phyloP scores from a whole-genome alignment of 805 yeast genomes.

The Ascoidea asiatica region DNA sequence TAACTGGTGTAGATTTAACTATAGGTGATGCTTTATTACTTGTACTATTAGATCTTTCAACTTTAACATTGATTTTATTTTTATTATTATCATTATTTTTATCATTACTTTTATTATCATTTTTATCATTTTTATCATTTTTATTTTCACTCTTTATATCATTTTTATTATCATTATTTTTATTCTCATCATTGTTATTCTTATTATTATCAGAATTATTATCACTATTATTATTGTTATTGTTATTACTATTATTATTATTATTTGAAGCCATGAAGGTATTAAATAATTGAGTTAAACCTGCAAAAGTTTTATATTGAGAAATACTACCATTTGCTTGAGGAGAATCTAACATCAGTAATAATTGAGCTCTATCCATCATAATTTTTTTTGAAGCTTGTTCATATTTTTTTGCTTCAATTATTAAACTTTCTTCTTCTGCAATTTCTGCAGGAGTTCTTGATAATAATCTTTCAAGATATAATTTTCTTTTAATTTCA shows the following conservation, averaged over 20 bases:
- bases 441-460: slow-evolving; percentile 95
- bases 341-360: slow-evolving; percentile 78
- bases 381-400: slow-evolving; percentile 83
- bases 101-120: slow-evolving; percentile 8
- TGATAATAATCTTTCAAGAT: slow-evolving; percentile 59
- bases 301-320: slow-evolving; percentile 75
- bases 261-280: slow-evolving; percentile 59
- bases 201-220: not conserved
- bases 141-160: slow-evolving; percentile 32
- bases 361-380: slow-evolving; percentile 63
- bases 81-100: not conserved
- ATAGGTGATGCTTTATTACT: not conserved
- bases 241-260: slow-evolving; percentile 33
- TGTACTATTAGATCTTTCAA: not conserved
- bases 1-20: slow-evolving; percentile 7
- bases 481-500: slow-evolving; percentile 71
- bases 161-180: slow-evolving; percentile 6
- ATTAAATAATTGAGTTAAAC: slow-evolving; percentile 75
- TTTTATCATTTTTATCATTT: slow-evolving; percentile 25
- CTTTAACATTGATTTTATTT: not conserved
- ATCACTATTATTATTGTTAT: not conserved
- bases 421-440: slow-evolving; percentile 88
- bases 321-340: slow-evolving; percentile 54
- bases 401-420: slow-evolving; percentile 88
- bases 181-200: no score